These are phyloP conservation scores for Dactylonectria macrodidyma DNA, from an alignment of 2,329 filamentous ascomycete species.

Conservation along the genomic window DNA sequence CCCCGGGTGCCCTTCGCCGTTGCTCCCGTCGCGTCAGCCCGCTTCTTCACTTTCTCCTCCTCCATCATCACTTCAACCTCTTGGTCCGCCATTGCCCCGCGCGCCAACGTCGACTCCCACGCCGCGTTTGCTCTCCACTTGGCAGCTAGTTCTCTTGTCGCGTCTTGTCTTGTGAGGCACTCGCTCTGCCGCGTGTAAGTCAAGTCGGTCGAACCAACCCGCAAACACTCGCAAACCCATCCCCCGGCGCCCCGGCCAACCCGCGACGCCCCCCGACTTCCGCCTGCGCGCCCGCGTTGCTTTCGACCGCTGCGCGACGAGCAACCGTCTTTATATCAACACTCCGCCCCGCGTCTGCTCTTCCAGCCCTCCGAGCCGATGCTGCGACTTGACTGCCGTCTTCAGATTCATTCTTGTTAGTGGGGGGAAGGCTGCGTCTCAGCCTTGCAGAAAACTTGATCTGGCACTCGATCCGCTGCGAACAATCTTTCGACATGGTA, in stretches of 20 bases:
- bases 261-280: slow-evolving; percentile 43
- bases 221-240: neutral
- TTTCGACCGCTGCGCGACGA: slow-evolving; percentile 38
- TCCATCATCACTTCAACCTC: slow-evolving; percentile 33
- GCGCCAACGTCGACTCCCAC: slow-evolving; percentile 28
- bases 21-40: slow-evolving; percentile 50
- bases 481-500: slow-evolving; percentile 44
- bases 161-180: slow-evolving; percentile 25
- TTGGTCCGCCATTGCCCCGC: slow-evolving; percentile 29
- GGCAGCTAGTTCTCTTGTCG: slow-evolving; percentile 29
- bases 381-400: slow-evolving; percentile 36
- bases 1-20: slow-evolving; percentile 46
- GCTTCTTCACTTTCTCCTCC: slow-evolving; percentile 40
- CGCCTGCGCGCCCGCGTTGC: slow-evolving; percentile 42
- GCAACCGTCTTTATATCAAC: slow-evolving; percentile 27
- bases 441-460: slow-evolving; percentile 45
- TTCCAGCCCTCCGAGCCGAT: slow-evolving; percentile 28
- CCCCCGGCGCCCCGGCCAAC: slow-evolving; percentile 29
- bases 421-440: slow-evolving; percentile 46
- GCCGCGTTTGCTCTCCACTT: slow-evolving; percentile 15
- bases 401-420: slow-evolving; percentile 44
- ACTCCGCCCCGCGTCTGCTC: slow-evolving; percentile 22
- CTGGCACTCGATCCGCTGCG: slow-evolving; percentile 36
- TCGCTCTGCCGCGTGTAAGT: slow-evolving; percentile 52
- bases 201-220: slow-evolving; percentile 13